Base-by-base conservation (phyloP, 1,139 yeast genomes). In the Blastobotrys illinoisensis region DNA sequence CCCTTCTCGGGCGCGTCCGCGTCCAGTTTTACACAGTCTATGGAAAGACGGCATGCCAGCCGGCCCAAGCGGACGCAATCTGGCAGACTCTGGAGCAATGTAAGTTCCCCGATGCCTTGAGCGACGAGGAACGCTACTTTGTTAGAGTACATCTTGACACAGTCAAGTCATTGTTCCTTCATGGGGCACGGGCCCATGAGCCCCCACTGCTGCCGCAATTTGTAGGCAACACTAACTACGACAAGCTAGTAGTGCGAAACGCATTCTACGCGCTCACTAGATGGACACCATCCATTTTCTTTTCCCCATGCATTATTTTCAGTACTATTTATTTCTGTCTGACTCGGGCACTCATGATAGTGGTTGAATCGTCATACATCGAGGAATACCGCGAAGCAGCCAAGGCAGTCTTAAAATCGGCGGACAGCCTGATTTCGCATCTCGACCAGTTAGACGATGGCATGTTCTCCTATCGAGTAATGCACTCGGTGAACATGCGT, bases 271-370 rank as follows among this genome's bases (percentile, higher is more conserved):
- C 40, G 3, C 40, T 32, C 2, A 32, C 16, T 13, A 13, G 40
- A 32, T 32, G 40, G 40, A 32, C 40, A 3, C 14, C 40, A 5
- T 32, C 40, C 16, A 32, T 47, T 14, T 47, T 47, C 9, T 47
- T 6, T 18, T 47, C 49, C 5, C 49, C 49, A 19, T 47, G 49
- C 18, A 47, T 47, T 32, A 11, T 24, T n/a, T 47, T 24, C 32
- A 24, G 43, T 13, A 26, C 49, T 2, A 47, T 47, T 7, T 47
- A 47, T 21, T 47, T 26, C 26, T 47, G 49, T 26, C 18, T 47
- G 20, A 26, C 44, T 6, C 20, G 49, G 16, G 44, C 44, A 13
- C 44, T 47, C 18, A 47, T 47, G 44, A 14, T 47, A 9, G 26
- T 14, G 24, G 49, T 47, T 7, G 49, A 47, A 23, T 18, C 26